Evolutionary conservation across 2,329 filamentous ascomycete genomes (phyloP).

Genomic region (Leptographium lundbergii): DNA sequence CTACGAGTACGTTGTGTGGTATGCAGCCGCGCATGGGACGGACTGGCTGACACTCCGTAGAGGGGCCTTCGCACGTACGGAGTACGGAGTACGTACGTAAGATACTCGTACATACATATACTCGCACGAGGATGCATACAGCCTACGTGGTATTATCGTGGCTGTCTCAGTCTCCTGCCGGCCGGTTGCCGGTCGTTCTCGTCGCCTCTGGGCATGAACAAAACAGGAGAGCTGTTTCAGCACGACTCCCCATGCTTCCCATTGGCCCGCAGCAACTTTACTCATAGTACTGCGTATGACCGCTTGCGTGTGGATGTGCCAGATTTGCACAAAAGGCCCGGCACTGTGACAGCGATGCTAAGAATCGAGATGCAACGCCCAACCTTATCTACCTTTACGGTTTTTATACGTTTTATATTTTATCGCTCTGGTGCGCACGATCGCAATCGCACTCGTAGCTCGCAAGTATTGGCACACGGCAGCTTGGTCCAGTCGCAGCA

Average conservation of each 20-base stretch:
- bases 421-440: neutral
- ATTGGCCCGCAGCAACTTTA: too few relatives aligned
- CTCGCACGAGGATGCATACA: too few relatives aligned
- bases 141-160: neutral
- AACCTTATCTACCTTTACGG: neutral
- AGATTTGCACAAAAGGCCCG: too few relatives aligned
- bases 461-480: neutral
- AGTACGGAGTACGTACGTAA: neutral
- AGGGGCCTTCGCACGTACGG: neutral
- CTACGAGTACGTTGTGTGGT: neutral
- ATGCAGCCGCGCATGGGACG: neutral
- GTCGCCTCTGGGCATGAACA: too few relatives aligned
- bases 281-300: too few relatives aligned
- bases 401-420: neutral
- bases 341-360: neutral
- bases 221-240: too few relatives aligned
- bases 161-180: neutral
- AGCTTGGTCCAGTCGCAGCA: neutral
- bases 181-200: too few relatives aligned
- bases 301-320: too few relatives aligned
- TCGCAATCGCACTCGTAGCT: too few relatives aligned
- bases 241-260: too few relatives aligned
- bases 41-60: neutral
- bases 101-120: neutral
- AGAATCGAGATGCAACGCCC: neutral